A percentile compares a stretch with the other conserved stretches of the same genome.
phyloP scores from a whole-genome alignment of 306 rosid genomes.

The Neltuma alba region DNA sequence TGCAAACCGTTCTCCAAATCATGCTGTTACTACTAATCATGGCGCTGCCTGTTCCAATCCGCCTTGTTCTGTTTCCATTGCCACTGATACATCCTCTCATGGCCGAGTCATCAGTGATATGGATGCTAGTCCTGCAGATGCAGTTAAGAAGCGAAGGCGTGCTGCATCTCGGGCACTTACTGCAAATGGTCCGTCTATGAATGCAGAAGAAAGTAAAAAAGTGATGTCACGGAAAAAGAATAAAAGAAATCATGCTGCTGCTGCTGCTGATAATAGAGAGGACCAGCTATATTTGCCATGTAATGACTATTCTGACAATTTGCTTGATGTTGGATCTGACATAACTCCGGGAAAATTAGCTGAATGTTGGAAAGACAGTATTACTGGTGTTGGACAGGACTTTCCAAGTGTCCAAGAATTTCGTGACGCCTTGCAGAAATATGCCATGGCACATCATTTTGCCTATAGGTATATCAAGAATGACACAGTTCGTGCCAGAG shows the following conservation, averaged over 20 bases:
- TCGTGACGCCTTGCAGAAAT: slow-evolving; percentile 59
- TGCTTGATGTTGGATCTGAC: slow-evolving; percentile 29
- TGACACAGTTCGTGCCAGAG: slow-evolving; percentile 58
- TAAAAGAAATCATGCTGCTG: slow-evolving; percentile 2
- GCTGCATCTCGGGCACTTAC: slow-evolving; percentile 43
- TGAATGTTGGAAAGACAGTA: slow-evolving; percentile 49
- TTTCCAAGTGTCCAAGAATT: slow-evolving; percentile 52
- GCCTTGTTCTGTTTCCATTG: slow-evolving; percentile 21
- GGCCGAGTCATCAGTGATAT: slow-evolving; percentile 33
- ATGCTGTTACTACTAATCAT: slow-evolving; percentile 17
- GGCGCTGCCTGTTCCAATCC: slow-evolving; percentile 33
- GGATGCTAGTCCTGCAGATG: slow-evolving; percentile 58
- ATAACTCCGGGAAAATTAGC: slow-evolving; percentile 44
- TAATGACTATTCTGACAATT: slow-evolving; percentile 30
- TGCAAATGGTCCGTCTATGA: slow-evolving; percentile 39
- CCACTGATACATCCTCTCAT: slow-evolving; percentile 22
- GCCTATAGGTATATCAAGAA: slow-evolving; percentile 52
- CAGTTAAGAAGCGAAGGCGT: slow-evolving; percentile 63
- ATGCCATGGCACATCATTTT: slow-evolving; percentile 59
- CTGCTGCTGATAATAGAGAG: slow-evolving; percentile 26
- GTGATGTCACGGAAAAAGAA: slow-evolving; percentile 33
- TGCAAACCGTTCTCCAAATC: slow-evolving; percentile 27
- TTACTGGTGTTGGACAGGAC: slow-evolving; percentile 59
- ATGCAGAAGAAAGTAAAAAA: slow-evolving; percentile 40
- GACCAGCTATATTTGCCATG: not conserved